Conservation (phyloP, 305 asterid species). For the Fraxinus greggii region DNA sequence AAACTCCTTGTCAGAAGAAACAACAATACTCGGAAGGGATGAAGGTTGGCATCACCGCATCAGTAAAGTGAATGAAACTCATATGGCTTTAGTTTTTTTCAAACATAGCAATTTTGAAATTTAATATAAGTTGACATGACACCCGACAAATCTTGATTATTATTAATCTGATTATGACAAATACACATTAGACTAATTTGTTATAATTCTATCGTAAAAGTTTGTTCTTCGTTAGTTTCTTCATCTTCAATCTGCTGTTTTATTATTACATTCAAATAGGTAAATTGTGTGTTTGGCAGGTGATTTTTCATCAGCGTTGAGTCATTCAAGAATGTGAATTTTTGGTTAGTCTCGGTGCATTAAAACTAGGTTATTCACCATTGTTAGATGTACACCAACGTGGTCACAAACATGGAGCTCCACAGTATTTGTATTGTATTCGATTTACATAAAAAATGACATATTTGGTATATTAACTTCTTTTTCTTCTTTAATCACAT, state of each 20-base stretch:
- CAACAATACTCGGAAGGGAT: neutral
- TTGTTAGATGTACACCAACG: neutral
- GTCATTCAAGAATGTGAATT: neutral
- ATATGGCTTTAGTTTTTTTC: neutral
- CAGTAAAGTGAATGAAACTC: constrained; percentile 2
- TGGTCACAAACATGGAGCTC: neutral
- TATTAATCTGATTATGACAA: constrained; percentile 19
- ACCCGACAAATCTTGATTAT: constrained; percentile 12
- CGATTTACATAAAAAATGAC: neutral
- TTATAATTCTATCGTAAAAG: constrained; percentile 16
- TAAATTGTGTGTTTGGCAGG: neutral
- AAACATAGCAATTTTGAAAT: constrained; percentile 14
- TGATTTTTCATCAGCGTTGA: neutral
- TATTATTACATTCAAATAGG: neutral
- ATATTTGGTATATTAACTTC: neutral
- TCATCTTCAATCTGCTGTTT: neutral
- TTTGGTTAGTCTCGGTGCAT: neutral
- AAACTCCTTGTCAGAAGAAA: neutral
- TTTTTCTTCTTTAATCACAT: neutral
- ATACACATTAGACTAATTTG: constrained; percentile 24
- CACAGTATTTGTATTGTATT: neutral
- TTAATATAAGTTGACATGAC: constrained; percentile 19
- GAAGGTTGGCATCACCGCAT: constrained; percentile 5
- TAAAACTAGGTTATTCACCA: neutral
- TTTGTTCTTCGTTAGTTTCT: constrained; percentile 25